Percentiles rank a stretch among this genome's conserved stretches.
phyloP scores from a whole-genome alignment of 495 filamentous ascomycete species.

The Penicillium parvum region DNA sequence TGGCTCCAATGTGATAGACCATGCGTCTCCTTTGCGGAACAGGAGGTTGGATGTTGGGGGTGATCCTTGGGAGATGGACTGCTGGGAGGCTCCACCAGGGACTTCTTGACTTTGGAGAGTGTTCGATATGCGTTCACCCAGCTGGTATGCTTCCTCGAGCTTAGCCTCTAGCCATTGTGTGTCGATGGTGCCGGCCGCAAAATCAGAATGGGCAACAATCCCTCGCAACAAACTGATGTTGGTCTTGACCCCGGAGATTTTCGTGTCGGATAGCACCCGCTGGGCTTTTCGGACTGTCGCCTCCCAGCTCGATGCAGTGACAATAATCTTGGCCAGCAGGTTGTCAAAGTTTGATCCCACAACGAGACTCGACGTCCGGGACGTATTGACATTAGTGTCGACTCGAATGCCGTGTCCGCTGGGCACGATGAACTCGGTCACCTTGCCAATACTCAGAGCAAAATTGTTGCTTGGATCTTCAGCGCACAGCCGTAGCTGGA shows the following conservation, averaged over 20 bases:
- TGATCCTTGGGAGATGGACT: conserved; percentile 2
- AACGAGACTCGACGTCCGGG: conserved; percentile 26
- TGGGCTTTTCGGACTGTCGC: conserved; percentile 48
- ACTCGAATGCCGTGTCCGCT: conserved; percentile 53
- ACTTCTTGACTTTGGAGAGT: conserved; percentile 1
- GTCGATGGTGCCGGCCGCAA: conserved; percentile 42
- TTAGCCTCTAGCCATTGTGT: conserved; percentile 55
- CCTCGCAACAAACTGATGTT: conserved; percentile 51
- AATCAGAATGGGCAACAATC: conserved; percentile 47
- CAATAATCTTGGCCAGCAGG: conserved; percentile 57
- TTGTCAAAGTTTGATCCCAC: conserved; percentile 57
- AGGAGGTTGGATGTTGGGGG: conserved; percentile 35
- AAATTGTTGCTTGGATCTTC: conserved; percentile 52
- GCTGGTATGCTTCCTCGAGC: conserved; percentile 34
- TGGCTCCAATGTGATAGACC: conserved; percentile 47
- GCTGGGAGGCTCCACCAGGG: conserved; percentile 1
- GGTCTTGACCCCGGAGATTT: conserved; percentile 51
- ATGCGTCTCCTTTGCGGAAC: conserved; percentile 54
- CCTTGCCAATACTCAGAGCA: conserved; percentile 55
- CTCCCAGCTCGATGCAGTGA: conserved; percentile 50
- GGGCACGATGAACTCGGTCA: conserved; percentile 49
- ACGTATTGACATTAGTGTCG: conserved; percentile 47
- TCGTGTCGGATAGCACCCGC: conserved; percentile 50
- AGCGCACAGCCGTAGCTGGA: conserved; percentile 56
- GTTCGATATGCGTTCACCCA: conserved; percentile 26